Conservation (phyloP, 2,329 filamentous ascomycete genomes). For the Aspergillus amoenus region DNA sequence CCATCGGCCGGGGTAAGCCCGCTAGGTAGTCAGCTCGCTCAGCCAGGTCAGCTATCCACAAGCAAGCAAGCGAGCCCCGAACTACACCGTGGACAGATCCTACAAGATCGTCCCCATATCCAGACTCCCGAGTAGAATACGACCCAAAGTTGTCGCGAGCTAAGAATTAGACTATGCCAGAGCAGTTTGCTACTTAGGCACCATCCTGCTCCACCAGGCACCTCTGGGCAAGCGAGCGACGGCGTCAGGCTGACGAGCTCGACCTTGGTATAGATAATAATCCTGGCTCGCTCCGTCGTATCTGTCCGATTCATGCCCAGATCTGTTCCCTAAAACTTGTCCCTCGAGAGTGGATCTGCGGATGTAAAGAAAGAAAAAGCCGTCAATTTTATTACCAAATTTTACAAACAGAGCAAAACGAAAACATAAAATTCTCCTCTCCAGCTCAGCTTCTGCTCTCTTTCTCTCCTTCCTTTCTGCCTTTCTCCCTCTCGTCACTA, state of each 20-base stretch:
- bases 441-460: conserved; percentile 19
- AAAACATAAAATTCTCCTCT: conserved; percentile 34
- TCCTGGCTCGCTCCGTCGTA: not conserved
- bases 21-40: not conserved
- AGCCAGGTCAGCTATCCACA: not conserved
- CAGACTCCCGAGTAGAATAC: not conserved
- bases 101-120: no score
- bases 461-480: conserved; percentile 16
- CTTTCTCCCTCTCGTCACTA: not conserved
- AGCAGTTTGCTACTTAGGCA: conserved; percentile 1
- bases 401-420: conserved; percentile 38
- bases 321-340: conserved; percentile 7
- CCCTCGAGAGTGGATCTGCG: conserved; percentile 29
- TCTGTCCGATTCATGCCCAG: conserved; percentile 1
- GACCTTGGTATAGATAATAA: conserved; percentile 7
- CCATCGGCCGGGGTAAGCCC: not conserved
- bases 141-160: not conserved
- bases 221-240: conserved; percentile 9
- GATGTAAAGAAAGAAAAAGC: conserved; percentile 25
- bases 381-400: conserved; percentile 24
- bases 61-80: not conserved
- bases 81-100: no score
- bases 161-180: no score
- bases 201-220: conserved; percentile 10
- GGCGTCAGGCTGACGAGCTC: conserved; percentile 9